Conservation (phyloP, 108 stramenopile genomes). For the Skeletonema costatum region DNA sequence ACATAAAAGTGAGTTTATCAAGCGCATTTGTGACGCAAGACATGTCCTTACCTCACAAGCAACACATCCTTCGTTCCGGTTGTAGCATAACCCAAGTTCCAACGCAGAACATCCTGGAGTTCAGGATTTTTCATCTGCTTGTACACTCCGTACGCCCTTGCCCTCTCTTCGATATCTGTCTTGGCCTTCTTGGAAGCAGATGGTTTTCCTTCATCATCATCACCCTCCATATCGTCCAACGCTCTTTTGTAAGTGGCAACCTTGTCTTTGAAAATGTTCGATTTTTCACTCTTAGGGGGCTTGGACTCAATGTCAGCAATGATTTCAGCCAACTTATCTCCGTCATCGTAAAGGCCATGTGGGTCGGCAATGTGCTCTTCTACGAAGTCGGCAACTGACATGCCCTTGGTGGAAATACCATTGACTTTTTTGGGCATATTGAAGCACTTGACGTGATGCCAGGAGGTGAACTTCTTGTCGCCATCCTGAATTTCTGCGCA, state of each 20-base stretch:
- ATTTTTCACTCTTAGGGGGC: conserved; percentile 19
- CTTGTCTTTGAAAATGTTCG: conserved; percentile 12
- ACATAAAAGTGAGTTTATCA: not conserved
- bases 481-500: not conserved
- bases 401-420: not conserved
- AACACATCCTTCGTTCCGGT: conserved; percentile 69
- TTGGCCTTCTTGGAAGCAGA: conserved; percentile 54
- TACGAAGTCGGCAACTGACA: conserved; percentile 42
- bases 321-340: conserved; percentile 28
- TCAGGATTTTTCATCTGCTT: conserved; percentile 53
- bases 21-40: not conserved
- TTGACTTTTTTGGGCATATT: not conserved
- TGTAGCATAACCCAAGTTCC: conserved; percentile 67
- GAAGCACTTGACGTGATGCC: conserved; percentile 53
- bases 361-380: conserved; percentile 47
- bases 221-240: conserved; percentile 18
- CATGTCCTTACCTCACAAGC: conserved; percentile 31
- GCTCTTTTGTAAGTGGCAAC: conserved; percentile 14
- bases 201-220: conserved; percentile 35
- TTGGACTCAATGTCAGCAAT: conserved; percentile 28
- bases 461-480: not conserved
- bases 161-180: conserved; percentile 22
- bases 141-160: conserved; percentile 42
- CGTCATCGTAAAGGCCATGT: conserved; percentile 21
- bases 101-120: conserved; percentile 72